Evolutionary conservation across 2,329 filamentous ascomycete genomes (phyloP), one percentile per base, ranked within the genome.

Genomic region (Monosporascus sp.): DNA sequence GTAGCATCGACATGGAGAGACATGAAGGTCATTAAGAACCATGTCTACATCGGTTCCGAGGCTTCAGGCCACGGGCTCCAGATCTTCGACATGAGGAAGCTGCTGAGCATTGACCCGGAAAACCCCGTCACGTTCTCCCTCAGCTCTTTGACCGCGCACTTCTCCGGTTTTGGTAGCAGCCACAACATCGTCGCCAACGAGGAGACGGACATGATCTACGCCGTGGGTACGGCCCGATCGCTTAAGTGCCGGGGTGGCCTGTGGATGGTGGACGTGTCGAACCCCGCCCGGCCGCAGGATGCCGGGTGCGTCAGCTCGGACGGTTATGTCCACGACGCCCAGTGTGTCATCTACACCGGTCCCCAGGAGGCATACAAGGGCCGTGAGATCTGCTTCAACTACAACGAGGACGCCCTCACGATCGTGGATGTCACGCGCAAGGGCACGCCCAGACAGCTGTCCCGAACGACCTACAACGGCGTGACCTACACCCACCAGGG

Each of bases 51-150:
- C 52, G 71, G 72, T 37, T 67, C 66, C 59, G 72, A 74, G 57
- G 75, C 78, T 37, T 60, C 64, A 43, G 66, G 72, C 59, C 82
- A 85, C 65, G 78, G 79, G 37, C 76, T 86, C 47, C 82, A 85
- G 67, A 76, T 85, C 67, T 86, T 86, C 62, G 82, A 86, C 67
- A 76, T 84, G 78, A 76, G 72, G 60, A 84, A 79, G 70, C 70
- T 82, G n/a, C 69, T 79, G 50, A 68, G 68, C 38, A 63, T 81
- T 53, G 70, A 76, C 65, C 72, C 74, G 2, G 67, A 65, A 2
- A 66, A 55, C 24, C 76, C 77, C 8, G 68, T 68, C n/a, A 71
- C 64, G 16, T 74, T 76, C 51, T 63, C 78, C 55, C 71, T 74
- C 45, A 67, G 66, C 26, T 68, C 69, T 59, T 75, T 70, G 61